These are phyloP conservation scores for Vinca minor DNA, from an alignment of 257 asterid genomes.

Conservation along the genomic window DNA sequence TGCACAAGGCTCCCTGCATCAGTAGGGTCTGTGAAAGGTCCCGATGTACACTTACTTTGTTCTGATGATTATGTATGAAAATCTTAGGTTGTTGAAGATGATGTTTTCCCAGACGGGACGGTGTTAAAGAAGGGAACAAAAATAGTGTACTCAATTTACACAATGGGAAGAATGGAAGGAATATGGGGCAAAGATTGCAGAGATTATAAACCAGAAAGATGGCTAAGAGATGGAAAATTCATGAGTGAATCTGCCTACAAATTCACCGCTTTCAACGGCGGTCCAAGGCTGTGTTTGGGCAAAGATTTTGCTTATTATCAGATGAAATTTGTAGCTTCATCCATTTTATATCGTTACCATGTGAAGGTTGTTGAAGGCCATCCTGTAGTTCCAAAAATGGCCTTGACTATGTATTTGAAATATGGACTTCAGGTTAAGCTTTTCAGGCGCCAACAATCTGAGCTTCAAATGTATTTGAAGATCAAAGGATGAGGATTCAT, in stretches of 20 bases:
- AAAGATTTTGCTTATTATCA: conserved; percentile 92
- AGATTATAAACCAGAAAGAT: conserved; percentile 80
- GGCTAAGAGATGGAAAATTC: conserved; percentile 76
- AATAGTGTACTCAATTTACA: conserved; percentile 77
- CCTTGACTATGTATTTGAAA: conserved; percentile 86
- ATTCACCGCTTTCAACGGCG: conserved; percentile 91
- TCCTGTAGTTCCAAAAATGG: conserved; percentile 70
- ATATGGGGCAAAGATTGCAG: conserved; percentile 87
- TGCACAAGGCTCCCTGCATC: too few species aligned
- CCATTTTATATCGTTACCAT: conserved; percentile 53
- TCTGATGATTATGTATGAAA: not conserved
- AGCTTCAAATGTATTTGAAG: conserved; percentile 18
- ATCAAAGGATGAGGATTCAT: conserved; percentile 2
- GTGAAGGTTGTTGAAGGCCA: conserved; percentile 48
- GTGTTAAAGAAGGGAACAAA: conserved; percentile 75
- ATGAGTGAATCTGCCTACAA: conserved; percentile 88
- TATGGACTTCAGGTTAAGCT: conserved; percentile 65
- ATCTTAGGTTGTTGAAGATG: conserved; percentile 65
- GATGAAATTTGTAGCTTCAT: conserved; percentile 86
- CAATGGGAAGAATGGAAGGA: conserved; percentile 88
- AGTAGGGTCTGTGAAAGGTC: too few species aligned
- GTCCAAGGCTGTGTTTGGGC: conserved; percentile 90
- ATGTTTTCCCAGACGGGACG: conserved; percentile 83
- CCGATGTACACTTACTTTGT: too few species aligned
- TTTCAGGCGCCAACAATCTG: conserved; percentile 29